Base-by-base conservation (phyloP, 805 yeast species). In the Zygotorulaspora florentina region DNA sequence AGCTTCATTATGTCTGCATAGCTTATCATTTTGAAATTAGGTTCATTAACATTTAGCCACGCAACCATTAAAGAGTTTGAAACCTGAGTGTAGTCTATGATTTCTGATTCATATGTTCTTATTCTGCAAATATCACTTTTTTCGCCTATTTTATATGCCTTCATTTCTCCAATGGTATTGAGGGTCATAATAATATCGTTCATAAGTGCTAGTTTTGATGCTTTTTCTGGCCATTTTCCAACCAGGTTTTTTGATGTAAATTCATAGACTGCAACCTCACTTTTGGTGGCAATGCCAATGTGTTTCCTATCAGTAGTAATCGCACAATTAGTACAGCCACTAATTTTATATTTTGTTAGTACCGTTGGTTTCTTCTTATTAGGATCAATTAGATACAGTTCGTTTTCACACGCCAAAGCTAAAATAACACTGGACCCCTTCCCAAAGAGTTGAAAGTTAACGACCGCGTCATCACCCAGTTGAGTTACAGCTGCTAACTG, bases 361-460 rank as follows among this genome's bases (percentile, higher is more conserved):
- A 63, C 59, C 2, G 52, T 45, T 12, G 68, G 69, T 45, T 64
- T 61, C 47, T 65, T 65, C 42, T 64, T 61, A n/a, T 59, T 54
- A 35, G 87, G 87, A 62, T 83, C 87, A 58, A 83, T 77, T 46
- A 83, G 70, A 59, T 80, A 81, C 9, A 83, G 82, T 8, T 81
- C 73, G 58, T 56, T 41, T 40, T 58, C 58, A 3, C 66, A 56
- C 12, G 58, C 50, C 10, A 64, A 62, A 42, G 67, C 49, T 10
- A 73, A 45, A 8, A 51, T 51, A 27, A 64, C 63, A 2, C 44
- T 47, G 3, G 49, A 51, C 18, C 41, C 51, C 9, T 46, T 45
- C 16, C 35, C 41, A 28, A 64, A 50, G 11, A 59, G 52, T 43
- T 57, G 63, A 51, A 65, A 59, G 23, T 58, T 50, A n/a, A 46